Conservation (phyloP, 2,329 filamentous ascomycete species). For the Diaporthe caulivora region DNA sequence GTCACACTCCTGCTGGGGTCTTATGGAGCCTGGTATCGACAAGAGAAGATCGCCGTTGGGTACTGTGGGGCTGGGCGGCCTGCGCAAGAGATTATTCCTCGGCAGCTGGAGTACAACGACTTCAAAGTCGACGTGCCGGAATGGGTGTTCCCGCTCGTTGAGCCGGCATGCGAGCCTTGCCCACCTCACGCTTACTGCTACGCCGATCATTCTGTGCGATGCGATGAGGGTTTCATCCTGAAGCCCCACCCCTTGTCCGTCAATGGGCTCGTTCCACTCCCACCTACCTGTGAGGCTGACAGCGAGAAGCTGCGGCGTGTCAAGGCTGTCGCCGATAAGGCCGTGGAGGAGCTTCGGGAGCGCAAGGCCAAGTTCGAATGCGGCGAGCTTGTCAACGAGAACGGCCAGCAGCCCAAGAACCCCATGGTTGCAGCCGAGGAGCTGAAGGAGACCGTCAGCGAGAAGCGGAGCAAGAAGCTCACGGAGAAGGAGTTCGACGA, state of each 20-base stretch:
- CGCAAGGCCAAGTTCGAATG: slow-evolving; percentile 92
- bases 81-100: slow-evolving; percentile 63
- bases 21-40: slow-evolving; percentile 86
- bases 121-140: slow-evolving; percentile 74
- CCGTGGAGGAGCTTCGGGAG: slow-evolving; percentile 87
- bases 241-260: slow-evolving; percentile 87
- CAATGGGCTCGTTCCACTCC: slow-evolving; percentile 83
- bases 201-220: slow-evolving; percentile 79
- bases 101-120: slow-evolving; percentile 54
- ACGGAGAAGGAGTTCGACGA: slow-evolving; percentile 92
- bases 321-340: slow-evolving; percentile 87
- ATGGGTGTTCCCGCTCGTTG: slow-evolving; percentile 75
- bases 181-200: slow-evolving; percentile 93
- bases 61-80: slow-evolving; percentile 89
- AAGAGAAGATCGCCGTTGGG: slow-evolving; percentile 96
- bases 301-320: slow-evolving; percentile 91
- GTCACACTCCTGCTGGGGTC: slow-evolving; percentile 77
- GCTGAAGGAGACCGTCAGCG: slow-evolving; percentile 81
- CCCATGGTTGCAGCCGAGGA: slow-evolving; percentile 76
- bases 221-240: slow-evolving; percentile 88
- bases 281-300: slow-evolving; percentile 94
- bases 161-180: slow-evolving; percentile 89
- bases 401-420: slow-evolving; percentile 69
- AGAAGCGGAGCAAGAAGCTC: slow-evolving; percentile 85
- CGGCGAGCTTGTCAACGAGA: slow-evolving; percentile 75